Evolutionary conservation across 306 rosid genomes (phyloP).

Genomic region (Hippophae rhamnoides): DNA sequence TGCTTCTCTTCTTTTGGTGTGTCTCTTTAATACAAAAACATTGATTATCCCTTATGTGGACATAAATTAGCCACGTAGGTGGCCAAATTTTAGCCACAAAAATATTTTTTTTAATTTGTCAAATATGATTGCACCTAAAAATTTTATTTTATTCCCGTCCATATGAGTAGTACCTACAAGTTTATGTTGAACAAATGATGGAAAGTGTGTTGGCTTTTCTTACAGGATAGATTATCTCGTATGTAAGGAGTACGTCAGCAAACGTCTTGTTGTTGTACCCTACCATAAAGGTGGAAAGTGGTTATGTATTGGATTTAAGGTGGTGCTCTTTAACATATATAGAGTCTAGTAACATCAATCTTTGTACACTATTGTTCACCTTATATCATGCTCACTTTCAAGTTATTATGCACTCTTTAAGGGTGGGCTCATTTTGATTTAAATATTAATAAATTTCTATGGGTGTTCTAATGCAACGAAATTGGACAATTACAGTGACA

Average conservation of each 20-base stretch:
- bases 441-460: not conserved
- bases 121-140: no score
- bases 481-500: no score
- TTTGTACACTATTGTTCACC: slow-evolving; percentile 7
- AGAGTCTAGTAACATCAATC: not conserved
- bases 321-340: slow-evolving; percentile 18
- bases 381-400: slow-evolving; percentile 57
- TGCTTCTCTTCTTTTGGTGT: no score
- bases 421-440: slow-evolving; percentile 41
- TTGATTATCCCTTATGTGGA: no score
- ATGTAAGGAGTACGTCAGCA: slow-evolving; percentile 56
- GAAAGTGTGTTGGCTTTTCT: slow-evolving; percentile 2
- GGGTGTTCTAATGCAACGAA: not conserved
- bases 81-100: no score
- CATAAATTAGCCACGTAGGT: no score
- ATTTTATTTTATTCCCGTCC: no score
- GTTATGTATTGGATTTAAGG: slow-evolving; percentile 91
- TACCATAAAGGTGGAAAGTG: slow-evolving; percentile 95
- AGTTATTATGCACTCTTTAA: slow-evolving; percentile 49
- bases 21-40: no score
- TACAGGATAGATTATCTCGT: slow-evolving; percentile 91
- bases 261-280: slow-evolving; percentile 79
- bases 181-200: not conserved
- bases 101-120: no score
- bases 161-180: no score